These are phyloP conservation scores for Salvia splendens DNA, from an alignment of 257 asterid genomes.

Conservation along the genomic window DNA sequence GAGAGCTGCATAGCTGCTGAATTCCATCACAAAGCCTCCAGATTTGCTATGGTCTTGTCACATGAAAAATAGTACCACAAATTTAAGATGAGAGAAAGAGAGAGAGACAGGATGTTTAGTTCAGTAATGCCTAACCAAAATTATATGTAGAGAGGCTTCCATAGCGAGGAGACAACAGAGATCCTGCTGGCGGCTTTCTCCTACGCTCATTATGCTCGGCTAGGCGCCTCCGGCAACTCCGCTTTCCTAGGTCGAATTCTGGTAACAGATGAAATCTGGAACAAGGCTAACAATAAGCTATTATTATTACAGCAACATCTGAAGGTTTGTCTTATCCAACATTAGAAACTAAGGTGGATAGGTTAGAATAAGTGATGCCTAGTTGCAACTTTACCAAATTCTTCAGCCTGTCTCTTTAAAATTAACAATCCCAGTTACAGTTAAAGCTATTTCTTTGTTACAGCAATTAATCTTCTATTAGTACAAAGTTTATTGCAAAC, in stretches of 20 bases:
- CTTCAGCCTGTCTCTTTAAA: background rate
- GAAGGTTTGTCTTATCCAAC: background rate
- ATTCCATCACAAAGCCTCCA: constrained; percentile 76
- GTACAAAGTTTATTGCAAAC: background rate
- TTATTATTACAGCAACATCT: constrained; percentile 20
- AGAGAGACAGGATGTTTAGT: background rate
- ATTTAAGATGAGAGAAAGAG: background rate
- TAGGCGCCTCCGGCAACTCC: constrained; percentile 94
- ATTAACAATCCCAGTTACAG: background rate
- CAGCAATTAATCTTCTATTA: background rate
- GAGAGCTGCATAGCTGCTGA: constrained; percentile 47
- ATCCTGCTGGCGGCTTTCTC: constrained; percentile 74
- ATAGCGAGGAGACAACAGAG: constrained; percentile 55
- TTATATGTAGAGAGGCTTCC: constrained; percentile 56
- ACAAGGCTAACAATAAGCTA: constrained; percentile 34
- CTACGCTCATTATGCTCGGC: constrained; percentile 96
- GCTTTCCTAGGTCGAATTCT: constrained; percentile 88
- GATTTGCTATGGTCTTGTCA: constrained; percentile 58
- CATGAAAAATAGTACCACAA: constrained; percentile 10
- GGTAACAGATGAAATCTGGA: constrained; percentile 84
- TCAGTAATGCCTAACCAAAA: constrained; percentile 51
- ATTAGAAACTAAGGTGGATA: background rate
- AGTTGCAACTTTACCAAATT: background rate
- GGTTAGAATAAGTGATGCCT: background rate
- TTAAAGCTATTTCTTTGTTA: background rate